Evolutionary conservation across 129 eudicot genomes (phyloP), one percentile per base, ranked within the genome.

Genomic region (Pulicaria dysenterica): DNA sequence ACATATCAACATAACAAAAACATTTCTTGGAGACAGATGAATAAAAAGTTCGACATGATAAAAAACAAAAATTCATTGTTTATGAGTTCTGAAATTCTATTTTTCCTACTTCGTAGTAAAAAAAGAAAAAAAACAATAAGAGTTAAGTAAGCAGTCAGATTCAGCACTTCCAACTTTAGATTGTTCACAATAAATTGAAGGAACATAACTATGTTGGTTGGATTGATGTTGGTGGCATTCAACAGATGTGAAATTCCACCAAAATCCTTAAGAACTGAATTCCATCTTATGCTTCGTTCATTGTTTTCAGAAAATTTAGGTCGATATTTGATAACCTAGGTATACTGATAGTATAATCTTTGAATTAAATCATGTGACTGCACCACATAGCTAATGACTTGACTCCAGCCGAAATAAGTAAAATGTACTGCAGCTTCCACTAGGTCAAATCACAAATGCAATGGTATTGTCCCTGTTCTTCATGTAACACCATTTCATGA

Each of bases 361-460:
- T 64, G 9, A 64, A 64, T 4, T 10, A 16, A 16, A 4, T 42
- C 10, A 6, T 43, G 6, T 24, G 7, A 3, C 3, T 64, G 69
- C 69, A 64, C 16, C 37, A 15, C 39, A 9, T 42, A 43, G 69
- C 69, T 64, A 64, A 42, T 41, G 69, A 43, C 53, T 42, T 44
- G 15, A 43, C 54, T 43, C 69, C 69, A 15, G 3, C 36, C 49
- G 40, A 14, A 60, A 3, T 17, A 41, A 15, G 40, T 5, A 40
- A 36, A 31, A 62, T 57, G 5, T 57, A 57, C 38, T 24, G 31
- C 31, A 24, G 31, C 31, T 24, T 24, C 31, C 31, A 24, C 31
- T 2, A 24, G 2, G 31, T 24, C 31, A 24, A 24, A 24, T 24
- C 31, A 24, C 31, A 24, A 24, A 24, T 24, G 31, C 31, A 24